Evolutionary conservation across 805 yeast species (phyloP), one percentile per base, ranked within the genome.

Genomic region (Kazachstania taianensis): DNA sequence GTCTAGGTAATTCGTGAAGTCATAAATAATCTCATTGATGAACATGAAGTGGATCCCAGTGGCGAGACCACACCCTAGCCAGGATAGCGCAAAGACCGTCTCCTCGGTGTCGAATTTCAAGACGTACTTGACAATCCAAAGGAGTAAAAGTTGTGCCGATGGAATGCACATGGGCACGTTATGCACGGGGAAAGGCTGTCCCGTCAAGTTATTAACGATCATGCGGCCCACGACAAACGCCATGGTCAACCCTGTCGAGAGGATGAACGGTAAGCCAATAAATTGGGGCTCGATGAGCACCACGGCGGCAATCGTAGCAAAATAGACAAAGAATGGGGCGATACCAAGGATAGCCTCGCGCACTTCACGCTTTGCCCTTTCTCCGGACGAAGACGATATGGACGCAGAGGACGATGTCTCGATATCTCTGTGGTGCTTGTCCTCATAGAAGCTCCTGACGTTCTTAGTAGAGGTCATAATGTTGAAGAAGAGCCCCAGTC

Each of bases 141-240:
- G 55, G 5, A 59, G 41, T 2, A 59, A 8, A 12, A 56, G 38
- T 63, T 85, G 77, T 13, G 62, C 44, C 18, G 65, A 5, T 48
- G 96, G 82, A 38, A 84, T 65, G 24, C 73, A 66, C 67, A 77
- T 75, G 35, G 94, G 85, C 17, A 81, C 67, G 37, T 85, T 82
- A 42, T 72, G 47, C 55, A 66, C 61, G 36, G 97, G 96, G 67
- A 81, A 86, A 12, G 65, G 61, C 57, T 83, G 94, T 35, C 70
- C 62, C 0, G 96, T 84, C 46, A 89, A 73, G 58, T 87, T 96
- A 2, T 83, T 89, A 37, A 81, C 67, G 50, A 87, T 87, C 44
- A 87, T 84, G 52, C 94, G 73, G 4, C 96, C 97, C 14, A 89
- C 96, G 3, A 75, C 68, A 51, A 84, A 81, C 0, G 97, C 96